These are phyloP conservation scores for Xylaria sp. DNA, from an alignment of 2,329 filamentous ascomycete species.

Conservation along the genomic window DNA sequence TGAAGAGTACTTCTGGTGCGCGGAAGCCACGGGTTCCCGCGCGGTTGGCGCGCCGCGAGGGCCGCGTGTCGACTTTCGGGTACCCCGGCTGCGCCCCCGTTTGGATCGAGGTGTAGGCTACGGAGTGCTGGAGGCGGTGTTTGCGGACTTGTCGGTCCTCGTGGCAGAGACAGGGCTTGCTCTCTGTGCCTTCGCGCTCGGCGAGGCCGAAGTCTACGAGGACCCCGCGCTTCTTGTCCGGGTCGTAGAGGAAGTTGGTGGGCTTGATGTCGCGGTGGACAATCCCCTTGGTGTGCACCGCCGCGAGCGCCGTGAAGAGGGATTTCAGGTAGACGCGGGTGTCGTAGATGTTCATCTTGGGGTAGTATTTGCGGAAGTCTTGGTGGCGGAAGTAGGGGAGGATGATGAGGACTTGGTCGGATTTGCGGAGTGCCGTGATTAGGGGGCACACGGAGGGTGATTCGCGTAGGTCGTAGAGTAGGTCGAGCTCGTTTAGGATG, in stretches of 20 bases:
- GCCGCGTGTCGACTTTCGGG: slow-evolving; percentile 86
- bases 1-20: slow-evolving; percentile 94
- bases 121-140: slow-evolving; percentile 55
- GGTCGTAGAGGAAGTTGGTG: slow-evolving; percentile 96
- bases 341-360: slow-evolving; percentile 83
- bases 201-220: slow-evolving; percentile 99
- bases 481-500: slow-evolving; percentile 94
- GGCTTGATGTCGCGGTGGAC: slow-evolving; percentile 97
- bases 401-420: slow-evolving; percentile 93
- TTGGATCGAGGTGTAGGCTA: slow-evolving; percentile 61
- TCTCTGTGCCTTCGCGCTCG: slow-evolving; percentile 79
- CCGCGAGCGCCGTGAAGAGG: slow-evolving; percentile 81
- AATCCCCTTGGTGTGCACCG: slow-evolving; percentile 83
- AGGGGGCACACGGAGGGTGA: slow-evolving; percentile 89
- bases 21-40: slow-evolving; percentile 95
- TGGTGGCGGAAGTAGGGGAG: slow-evolving; percentile 94
- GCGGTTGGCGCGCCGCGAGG: slow-evolving; percentile 88
- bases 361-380: slow-evolving; percentile 94
- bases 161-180: slow-evolving; percentile 82
- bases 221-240: slow-evolving; percentile 78
- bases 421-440: slow-evolving; percentile 93
- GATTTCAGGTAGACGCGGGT: slow-evolving; percentile 90
- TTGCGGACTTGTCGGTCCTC: slow-evolving; percentile 68
- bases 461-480: slow-evolving; percentile 84
- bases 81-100: slow-evolving; percentile 68